phyloP scores from a whole-genome alignment of 2,329 filamentous ascomycete species.

The Cladosporium sp. region DNA sequence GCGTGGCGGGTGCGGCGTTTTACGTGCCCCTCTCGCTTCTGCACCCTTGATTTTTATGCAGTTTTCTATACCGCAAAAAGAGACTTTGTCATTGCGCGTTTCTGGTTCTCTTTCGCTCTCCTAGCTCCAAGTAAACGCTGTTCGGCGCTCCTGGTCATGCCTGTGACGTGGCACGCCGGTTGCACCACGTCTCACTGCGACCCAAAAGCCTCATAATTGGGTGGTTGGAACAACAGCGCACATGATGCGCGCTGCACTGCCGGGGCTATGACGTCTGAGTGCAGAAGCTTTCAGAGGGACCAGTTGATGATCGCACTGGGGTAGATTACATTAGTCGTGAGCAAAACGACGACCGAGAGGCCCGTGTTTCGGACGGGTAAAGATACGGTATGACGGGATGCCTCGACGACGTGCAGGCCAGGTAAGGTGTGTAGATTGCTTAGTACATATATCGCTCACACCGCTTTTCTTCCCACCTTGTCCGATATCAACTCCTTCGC shows the following conservation, averaged over 20 bases:
- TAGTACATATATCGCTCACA: constrained; percentile 10
- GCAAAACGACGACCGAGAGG: constrained; percentile 6
- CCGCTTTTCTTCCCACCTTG: not conserved
- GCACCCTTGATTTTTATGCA: not conserved
- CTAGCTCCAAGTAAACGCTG: not conserved
- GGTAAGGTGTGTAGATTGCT: constrained; percentile 5
- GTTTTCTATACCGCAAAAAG: not conserved
- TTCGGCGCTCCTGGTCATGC: not conserved
- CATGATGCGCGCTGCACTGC: constrained; percentile 8
- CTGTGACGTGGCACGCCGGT: constrained; percentile 10
- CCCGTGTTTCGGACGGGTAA: constrained; percentile 15
- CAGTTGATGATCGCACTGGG: not conserved
- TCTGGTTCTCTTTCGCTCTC: not conserved
- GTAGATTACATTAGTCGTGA: not conserved
- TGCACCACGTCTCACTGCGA: constrained; percentile 3
- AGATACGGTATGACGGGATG: constrained; percentile 16
- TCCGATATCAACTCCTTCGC: not conserved
- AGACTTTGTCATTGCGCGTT: not conserved
- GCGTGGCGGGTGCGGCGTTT: not conserved
- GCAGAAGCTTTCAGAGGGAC: constrained; percentile 12
- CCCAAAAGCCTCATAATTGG: constrained; percentile 5
- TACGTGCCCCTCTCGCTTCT: not conserved
- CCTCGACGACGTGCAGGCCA: constrained; percentile 3
- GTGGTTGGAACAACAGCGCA: constrained; percentile 3
- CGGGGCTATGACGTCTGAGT: constrained; percentile 13